Evolutionary conservation across 768 basidiomycete genomes (phyloP).

Genomic region (Psilocybe tampanensis): DNA sequence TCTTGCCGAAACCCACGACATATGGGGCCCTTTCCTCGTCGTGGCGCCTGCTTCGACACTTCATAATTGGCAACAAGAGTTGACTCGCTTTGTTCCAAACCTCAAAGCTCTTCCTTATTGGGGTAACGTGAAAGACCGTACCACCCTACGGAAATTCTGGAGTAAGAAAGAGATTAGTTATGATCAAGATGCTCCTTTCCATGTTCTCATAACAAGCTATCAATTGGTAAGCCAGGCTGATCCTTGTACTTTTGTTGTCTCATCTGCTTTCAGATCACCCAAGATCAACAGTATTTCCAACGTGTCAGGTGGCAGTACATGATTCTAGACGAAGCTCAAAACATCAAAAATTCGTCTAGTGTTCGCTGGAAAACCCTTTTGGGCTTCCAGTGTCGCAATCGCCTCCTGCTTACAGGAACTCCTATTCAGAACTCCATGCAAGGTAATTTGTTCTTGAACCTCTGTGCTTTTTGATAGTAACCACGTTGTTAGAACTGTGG

Average conservation of each 20-base stretch:
- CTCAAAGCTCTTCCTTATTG: constrained; percentile 97
- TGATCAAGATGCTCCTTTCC: constrained; percentile 93
- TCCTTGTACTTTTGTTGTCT: not conserved
- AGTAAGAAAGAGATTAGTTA: constrained; percentile 97
- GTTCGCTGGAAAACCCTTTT: constrained; percentile 97
- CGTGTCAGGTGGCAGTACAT: constrained; percentile 99
- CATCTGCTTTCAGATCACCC: constrained; percentile 63
- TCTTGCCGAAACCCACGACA: constrained; percentile 95
- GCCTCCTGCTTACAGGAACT: constrained; percentile 93
- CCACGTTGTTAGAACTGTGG: constrained; percentile 79
- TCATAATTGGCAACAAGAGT: constrained; percentile 99
- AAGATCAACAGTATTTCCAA: constrained; percentile 98
- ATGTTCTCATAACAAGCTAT: constrained; percentile 96
- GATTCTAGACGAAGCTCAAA: constrained; percentile 99
- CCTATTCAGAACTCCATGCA: constrained; percentile 99
- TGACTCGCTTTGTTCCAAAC: constrained; percentile 91
- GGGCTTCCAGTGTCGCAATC: constrained; percentile 94
- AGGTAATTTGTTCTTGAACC: constrained; percentile 50
- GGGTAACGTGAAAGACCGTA: constrained; percentile 96
- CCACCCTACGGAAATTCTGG: constrained; percentile 96
- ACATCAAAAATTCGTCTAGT: constrained; percentile 97
- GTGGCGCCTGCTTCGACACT: constrained; percentile 97
- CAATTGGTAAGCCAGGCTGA: constrained; percentile 70
- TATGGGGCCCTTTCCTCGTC: constrained; percentile 99
- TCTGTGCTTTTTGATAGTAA: constrained; percentile 2